Percentiles rank a stretch among this genome's conserved stretches.
Conservation (phyloP, 169 alveolate genomes). For the Besnoitia besnoiti region DNA sequence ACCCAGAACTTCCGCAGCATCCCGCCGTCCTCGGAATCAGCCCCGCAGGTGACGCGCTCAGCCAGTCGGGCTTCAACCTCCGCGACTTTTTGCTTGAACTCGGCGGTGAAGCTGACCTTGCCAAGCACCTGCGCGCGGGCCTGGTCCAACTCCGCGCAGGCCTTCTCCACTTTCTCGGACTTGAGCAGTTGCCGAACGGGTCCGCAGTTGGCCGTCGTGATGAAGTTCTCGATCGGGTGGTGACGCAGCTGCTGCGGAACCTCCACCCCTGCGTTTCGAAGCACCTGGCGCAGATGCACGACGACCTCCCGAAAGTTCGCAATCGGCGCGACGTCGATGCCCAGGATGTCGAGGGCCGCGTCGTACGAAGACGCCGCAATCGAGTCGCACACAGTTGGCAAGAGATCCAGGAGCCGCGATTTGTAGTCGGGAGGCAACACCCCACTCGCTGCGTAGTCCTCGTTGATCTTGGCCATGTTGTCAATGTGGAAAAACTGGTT, state of each 20-base stretch:
- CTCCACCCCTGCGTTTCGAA: slow-evolving; percentile 1
- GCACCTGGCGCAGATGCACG: background rate
- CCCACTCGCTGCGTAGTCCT: background rate
- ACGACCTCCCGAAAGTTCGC: background rate
- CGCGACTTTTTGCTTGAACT: background rate
- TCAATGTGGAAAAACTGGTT: slow-evolving; percentile 12
- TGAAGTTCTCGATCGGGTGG: background rate
- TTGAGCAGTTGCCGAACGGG: background rate
- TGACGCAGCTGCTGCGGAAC: background rate
- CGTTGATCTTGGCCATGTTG: slow-evolving; percentile 10
- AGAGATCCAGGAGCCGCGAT: background rate
- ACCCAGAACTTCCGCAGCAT: background rate
- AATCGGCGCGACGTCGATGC: background rate
- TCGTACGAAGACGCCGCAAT: background rate
- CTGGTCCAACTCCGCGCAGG: background rate
- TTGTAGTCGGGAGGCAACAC: slow-evolving; percentile 2
- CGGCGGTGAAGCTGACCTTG: background rate
- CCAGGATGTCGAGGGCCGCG: background rate
- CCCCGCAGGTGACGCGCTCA: background rate
- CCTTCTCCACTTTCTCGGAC: background rate
- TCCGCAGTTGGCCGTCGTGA: background rate
- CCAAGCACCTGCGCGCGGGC: background rate
- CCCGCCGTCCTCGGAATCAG: background rate
- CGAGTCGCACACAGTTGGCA: slow-evolving; percentile 1
- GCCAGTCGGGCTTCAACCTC: slow-evolving; percentile 10